A percentile compares a stretch with the other conserved stretches of the same genome.
Conservation (phyloP, 345 rosid species). For the Bruguiera sexangula region DNA sequence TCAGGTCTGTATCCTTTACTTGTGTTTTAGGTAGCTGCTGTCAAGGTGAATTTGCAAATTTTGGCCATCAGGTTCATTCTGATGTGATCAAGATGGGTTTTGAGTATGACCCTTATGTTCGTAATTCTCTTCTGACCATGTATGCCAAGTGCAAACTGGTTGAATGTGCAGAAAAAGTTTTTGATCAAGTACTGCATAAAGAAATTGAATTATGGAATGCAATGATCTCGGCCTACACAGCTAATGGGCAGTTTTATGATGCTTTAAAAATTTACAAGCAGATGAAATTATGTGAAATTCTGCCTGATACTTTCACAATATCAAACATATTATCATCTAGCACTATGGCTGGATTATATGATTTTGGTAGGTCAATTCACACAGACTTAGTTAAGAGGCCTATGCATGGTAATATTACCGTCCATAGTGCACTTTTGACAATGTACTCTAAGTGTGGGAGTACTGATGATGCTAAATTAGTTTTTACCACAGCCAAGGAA, state of each 20-base stretch:
- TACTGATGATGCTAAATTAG: slow-evolving; percentile 38
- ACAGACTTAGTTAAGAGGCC: slow-evolving; percentile 57
- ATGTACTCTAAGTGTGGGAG: slow-evolving; percentile 55
- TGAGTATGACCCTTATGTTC: slow-evolving; percentile 45
- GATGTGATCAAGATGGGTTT: slow-evolving; percentile 67
- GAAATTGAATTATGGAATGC: slow-evolving; percentile 68
- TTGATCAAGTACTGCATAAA: slow-evolving; percentile 37
- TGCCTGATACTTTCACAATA: slow-evolving; percentile 54
- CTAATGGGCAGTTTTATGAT: slow-evolving; percentile 31
- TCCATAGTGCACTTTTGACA: slow-evolving; percentile 53
- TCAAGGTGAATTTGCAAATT: slow-evolving; percentile 37
- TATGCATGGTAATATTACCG: slow-evolving; percentile 28
- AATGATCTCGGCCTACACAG: slow-evolving; percentile 62
- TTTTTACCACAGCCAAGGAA: slow-evolving; percentile 45
- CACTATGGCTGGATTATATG: slow-evolving; percentile 37
- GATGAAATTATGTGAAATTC: slow-evolving; percentile 41
- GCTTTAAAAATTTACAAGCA: slow-evolving; percentile 44
- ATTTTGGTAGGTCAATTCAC: slow-evolving; percentile 63
- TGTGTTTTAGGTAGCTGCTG: slow-evolving; percentile 54
- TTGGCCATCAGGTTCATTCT: slow-evolving; percentile 63
- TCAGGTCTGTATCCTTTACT: slow-evolving; percentile 51
- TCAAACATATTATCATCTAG: slow-evolving; percentile 55
- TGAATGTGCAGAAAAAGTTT: slow-evolving; percentile 51
- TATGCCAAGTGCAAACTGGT: slow-evolving; percentile 59
- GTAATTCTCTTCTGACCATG: slow-evolving; percentile 63